A percentile compares a stretch with the other conserved stretches of the same genome.
Conservation (phyloP, 495 filamentous ascomycete genomes). For the Penicillium manginii region DNA sequence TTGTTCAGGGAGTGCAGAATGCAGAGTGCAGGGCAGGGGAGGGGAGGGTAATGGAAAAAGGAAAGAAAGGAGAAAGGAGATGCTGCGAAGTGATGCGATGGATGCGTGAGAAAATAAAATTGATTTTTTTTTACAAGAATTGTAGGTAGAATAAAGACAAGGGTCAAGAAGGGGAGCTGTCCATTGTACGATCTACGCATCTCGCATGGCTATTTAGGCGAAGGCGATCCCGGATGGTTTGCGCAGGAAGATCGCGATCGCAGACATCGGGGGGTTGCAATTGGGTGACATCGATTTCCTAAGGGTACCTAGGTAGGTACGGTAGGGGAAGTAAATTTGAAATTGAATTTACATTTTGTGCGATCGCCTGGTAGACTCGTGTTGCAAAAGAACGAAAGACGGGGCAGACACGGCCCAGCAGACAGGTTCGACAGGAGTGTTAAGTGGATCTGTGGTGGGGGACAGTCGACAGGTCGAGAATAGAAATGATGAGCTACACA, state of each 20-base stretch:
- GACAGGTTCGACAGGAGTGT: conserved; percentile 3
- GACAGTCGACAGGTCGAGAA: conserved; percentile 1
- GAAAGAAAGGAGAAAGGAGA: conserved; percentile 13
- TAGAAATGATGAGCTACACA: too few species aligned
- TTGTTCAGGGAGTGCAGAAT: background rate
- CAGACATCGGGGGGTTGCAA: background rate
- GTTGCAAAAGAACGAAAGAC: conserved; percentile 2
- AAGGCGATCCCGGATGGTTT: background rate
- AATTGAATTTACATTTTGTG: conserved; percentile 1
- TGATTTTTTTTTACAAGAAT: too few species aligned
- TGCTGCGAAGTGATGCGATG: background rate
- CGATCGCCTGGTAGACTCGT: background rate
- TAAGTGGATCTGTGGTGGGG: background rate
- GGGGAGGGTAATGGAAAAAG: background rate
- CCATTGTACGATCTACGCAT: background rate
- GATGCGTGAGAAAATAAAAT: background rate
- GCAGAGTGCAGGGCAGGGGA: background rate
- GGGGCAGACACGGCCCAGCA: background rate
- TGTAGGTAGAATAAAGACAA: background rate
- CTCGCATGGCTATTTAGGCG: conserved; percentile 4
- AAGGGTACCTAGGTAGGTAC: background rate
- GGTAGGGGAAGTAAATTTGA: background rate
- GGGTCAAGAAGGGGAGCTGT: conserved; percentile 1
- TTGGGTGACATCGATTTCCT: background rate
- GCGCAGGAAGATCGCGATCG: background rate